Base-by-base conservation (phyloP, 352 stramenopile species). In the Peronosclerospora sorghi region DNA sequence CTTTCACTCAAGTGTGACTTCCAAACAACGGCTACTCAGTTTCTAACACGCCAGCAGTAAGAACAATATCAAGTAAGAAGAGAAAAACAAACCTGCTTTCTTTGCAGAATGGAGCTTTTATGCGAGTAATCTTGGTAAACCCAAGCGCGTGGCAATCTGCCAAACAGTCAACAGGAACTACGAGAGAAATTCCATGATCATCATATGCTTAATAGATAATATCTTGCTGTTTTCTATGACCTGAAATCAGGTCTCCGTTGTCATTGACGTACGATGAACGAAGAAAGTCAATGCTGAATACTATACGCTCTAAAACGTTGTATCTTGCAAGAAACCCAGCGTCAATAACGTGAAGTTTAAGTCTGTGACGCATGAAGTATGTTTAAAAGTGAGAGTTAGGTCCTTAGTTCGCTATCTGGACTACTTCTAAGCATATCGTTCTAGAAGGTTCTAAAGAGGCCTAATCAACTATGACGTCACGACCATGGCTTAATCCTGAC, bases 81-180 rank as follows among this genome's bases (percentile, higher is more conserved):
- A 65, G 15, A n/a, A 86, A 30, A 83, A 47, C 19, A 81, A 24
- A 2, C 71, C 73, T 1, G 65, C 71, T 37, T 86, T 86, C 49
- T 61, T 72, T 18, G 68, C 61, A 1, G 71, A 83, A 42, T 83
- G 54, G 3, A 86, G 52, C 10, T 47, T 57, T 1, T 66, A 53
- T 3, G 65, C 71, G 9, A 83, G 62, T 65, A 10, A 83, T 65
- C 27, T 86, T 86, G 9, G 52, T 44, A 49, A 83, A 64, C 5
- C 68, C 62, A 19, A 86, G 44, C 18, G 69, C 63, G 7, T 63
- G 56, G 10, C 68, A 51, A 2, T 46, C 21, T 0, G 55, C 51
- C 7, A 82, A 24, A 14, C 51, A 51, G 18, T 79, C 68, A 28
- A 86, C 75, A 68, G 73, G 32, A 86, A 81, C 68, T 65, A 86